Percentiles rank a stretch among this genome's conserved stretches.
Conservation (phyloP, 2,329 filamentous ascomycete genomes). For the Cordyceps farinosa region DNA sequence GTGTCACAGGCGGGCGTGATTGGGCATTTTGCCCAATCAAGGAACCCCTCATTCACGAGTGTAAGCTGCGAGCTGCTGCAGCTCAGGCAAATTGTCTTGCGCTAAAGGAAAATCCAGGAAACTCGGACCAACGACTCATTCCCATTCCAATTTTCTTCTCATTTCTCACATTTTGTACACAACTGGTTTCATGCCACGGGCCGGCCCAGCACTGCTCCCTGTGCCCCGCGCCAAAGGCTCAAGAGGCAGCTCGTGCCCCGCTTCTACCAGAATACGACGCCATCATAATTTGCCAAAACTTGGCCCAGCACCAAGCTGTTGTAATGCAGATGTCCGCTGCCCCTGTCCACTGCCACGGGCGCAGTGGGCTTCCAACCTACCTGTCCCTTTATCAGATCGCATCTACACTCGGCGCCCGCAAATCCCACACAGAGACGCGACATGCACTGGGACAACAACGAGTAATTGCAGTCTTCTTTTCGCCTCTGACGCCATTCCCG, state of each 20-base stretch:
- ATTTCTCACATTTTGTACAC: background rate
- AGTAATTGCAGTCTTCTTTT: background rate
- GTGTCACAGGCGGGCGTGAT: background rate
- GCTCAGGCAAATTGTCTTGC: no score
- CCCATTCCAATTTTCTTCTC: background rate
- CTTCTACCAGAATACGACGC: background rate
- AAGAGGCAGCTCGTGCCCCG: conserved; percentile 16
- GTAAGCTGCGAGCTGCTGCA: background rate
- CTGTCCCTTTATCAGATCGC: background rate
- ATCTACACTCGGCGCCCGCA: no score
- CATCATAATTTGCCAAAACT: conserved; percentile 2
- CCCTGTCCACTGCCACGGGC: background rate
- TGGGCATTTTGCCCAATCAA: conserved; percentile 1
- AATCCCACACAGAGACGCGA: no score
- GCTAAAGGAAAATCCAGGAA: no score
- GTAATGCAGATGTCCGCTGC: conserved; percentile 28
- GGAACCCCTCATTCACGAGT: conserved; percentile 1
- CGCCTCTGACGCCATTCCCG: background rate
- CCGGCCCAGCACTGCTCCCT: background rate
- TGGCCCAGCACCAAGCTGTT: background rate
- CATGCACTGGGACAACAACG: background rate
- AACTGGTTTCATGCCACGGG: background rate
- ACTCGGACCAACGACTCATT: background rate
- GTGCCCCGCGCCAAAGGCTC: conserved; percentile 9
- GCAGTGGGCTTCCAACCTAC: conserved; percentile 34